A percentile compares a stretch with the other conserved stretches of the same genome.
Conservation (phyloP, 106 monocot genomes). For the Dioscorea zingiberensis region DNA sequence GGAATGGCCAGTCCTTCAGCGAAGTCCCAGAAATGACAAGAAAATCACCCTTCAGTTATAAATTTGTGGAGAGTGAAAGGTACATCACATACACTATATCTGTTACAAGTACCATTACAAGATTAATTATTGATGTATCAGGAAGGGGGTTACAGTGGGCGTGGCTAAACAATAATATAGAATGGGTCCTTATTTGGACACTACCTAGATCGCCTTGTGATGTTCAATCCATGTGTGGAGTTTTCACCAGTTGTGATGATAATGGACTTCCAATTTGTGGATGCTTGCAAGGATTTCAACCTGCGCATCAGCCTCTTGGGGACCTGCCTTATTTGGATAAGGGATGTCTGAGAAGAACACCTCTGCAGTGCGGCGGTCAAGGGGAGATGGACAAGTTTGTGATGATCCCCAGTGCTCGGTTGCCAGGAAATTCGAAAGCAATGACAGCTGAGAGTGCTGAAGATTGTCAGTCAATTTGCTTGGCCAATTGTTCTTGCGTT, state of each 20-base stretch:
- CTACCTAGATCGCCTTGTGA: slow-evolving; percentile 18
- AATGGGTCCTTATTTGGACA: slow-evolving; percentile 14
- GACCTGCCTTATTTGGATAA: neutral
- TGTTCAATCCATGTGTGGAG: slow-evolving; percentile 11
- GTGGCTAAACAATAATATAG: neutral
- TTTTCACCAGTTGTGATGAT: slow-evolving; percentile 15
- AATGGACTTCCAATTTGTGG: neutral
- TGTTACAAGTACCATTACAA: neutral
- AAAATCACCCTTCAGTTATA: neutral
- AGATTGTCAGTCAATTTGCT: too few relatives aligned
- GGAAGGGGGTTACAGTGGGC: neutral
- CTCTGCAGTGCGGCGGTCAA: too few relatives aligned
- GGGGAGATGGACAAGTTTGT: too few relatives aligned
- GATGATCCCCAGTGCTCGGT: too few relatives aligned
- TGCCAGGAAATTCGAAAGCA: too few relatives aligned
- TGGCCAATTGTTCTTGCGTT: too few relatives aligned
- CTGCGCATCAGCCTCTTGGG: slow-evolving; percentile 1
- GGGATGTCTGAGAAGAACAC: slow-evolving; percentile 9
- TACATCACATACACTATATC: slow-evolving; percentile 15
- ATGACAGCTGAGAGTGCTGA: too few relatives aligned
- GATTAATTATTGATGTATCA: slow-evolving; percentile 1
- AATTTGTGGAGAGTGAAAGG: slow-evolving; percentile 2
- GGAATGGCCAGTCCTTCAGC: slow-evolving; percentile 37
- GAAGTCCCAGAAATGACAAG: slow-evolving; percentile 13
- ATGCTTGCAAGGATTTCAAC: slow-evolving; percentile 13